These are phyloP conservation scores for Coemansia aciculifera DNA, from an alignment of 192 early-diverging fungal species.

Conservation along the genomic window DNA sequence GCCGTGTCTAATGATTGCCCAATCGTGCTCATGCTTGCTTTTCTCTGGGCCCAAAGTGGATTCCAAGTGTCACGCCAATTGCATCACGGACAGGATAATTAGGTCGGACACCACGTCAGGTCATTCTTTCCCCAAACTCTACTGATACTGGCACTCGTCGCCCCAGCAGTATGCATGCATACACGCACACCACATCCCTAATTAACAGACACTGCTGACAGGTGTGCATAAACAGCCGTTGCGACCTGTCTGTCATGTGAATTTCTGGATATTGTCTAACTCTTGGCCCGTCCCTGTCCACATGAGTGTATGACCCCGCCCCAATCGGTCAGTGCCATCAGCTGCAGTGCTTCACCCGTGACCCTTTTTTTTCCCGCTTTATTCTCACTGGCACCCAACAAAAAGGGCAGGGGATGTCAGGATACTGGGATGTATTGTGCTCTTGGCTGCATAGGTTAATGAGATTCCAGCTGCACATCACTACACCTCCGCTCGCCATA, in stretches of 20 bases:
- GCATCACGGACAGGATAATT: neutral
- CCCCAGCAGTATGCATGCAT: conserved; percentile 1
- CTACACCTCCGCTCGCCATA: conserved; percentile 1
- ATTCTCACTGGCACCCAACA: neutral
- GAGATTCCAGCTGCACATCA: neutral
- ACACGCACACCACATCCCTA: neutral
- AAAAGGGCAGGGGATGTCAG: neutral
- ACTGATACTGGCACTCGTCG: neutral
- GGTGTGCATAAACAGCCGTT: neutral
- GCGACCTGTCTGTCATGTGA: neutral
- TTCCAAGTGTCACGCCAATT: neutral
- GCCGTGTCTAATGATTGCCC: neutral
- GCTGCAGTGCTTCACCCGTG: neutral
- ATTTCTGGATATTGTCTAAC: conserved; percentile 1
- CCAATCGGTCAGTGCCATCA: neutral
- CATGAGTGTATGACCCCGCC: neutral
- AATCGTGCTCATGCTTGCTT: neutral
- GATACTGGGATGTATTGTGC: neutral
- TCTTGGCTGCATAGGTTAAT: conserved; percentile 2
- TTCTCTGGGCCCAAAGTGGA: neutral
- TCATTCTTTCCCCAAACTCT: neutral
- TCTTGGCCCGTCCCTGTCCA: neutral
- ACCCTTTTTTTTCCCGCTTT: conserved; percentile 2
- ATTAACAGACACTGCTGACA: neutral
- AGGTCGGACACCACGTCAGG: neutral